A percentile compares a stretch with the other conserved stretches of the same genome.
Conservation (phyloP, 768 basidiomycete species). For the Lentinus tigrinus region DNA sequence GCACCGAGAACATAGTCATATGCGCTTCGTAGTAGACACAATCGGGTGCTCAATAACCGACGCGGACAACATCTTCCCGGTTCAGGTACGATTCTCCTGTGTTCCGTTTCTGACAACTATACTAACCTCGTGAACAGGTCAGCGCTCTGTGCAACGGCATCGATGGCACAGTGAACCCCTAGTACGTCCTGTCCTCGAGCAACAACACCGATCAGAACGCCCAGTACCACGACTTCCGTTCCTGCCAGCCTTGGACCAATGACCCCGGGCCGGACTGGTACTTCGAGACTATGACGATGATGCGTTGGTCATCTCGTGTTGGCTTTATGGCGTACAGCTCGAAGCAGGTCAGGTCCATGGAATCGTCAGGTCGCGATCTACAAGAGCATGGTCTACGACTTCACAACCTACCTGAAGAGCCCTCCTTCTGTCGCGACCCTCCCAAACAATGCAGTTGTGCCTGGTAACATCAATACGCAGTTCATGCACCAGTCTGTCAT, state of each 20-base stretch:
- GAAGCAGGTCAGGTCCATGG: slow-evolving; percentile 70
- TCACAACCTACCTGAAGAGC: slow-evolving; percentile 75
- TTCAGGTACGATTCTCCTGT: slow-evolving; percentile 57
- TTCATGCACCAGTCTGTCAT: slow-evolving; percentile 77
- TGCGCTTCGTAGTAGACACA: slow-evolving; percentile 8
- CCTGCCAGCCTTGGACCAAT: slow-evolving; percentile 71
- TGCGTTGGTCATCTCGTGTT: slow-evolving; percentile 86
- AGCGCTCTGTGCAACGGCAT: slow-evolving; percentile 90
- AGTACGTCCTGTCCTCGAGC: slow-evolving; percentile 69
- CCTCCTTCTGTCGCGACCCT: slow-evolving; percentile 52
- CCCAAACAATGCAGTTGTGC: slow-evolving; percentile 47
- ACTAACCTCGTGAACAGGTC: slow-evolving; percentile 48
- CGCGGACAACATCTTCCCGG: slow-evolving; percentile 83
- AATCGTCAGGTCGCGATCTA: slow-evolving; percentile 79
- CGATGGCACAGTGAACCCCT: slow-evolving; percentile 71
- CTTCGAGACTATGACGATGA: slow-evolving; percentile 87
- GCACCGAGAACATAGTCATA: slow-evolving; percentile 8
- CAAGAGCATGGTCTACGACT: slow-evolving; percentile 81
- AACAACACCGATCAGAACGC: slow-evolving; percentile 78
- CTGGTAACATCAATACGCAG: slow-evolving; percentile 38
- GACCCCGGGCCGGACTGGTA: slow-evolving; percentile 99
- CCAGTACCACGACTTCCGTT: slow-evolving; percentile 95
- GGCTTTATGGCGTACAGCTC: slow-evolving; percentile 88
- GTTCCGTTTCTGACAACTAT: not conserved
- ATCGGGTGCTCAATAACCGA: slow-evolving; percentile 6